Evolutionary conservation across 177 flowering plant genomes (phyloP).

Genomic region (Viscum album): DNA sequence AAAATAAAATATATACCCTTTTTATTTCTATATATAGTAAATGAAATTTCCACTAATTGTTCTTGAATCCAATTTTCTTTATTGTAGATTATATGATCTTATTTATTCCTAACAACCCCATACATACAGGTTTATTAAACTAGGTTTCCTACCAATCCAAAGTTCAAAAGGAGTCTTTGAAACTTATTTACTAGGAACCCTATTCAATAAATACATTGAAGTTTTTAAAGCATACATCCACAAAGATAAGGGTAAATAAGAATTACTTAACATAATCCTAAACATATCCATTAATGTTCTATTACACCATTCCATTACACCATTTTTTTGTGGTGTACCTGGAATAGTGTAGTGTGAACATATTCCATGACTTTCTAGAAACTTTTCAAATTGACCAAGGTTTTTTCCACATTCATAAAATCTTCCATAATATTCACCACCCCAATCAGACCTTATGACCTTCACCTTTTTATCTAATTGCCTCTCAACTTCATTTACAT

Average conservation of each 20-base stretch:
- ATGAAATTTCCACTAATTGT: neutral
- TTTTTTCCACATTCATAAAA: neutral
- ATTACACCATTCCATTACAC: neutral
- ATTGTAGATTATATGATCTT: neutral
- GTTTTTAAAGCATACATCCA: neutral
- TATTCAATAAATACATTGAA: neutral
- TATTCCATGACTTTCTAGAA: neutral
- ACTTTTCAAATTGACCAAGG: neutral
- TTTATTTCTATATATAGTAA: too few species aligned
- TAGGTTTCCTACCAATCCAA: neutral
- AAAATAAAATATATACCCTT: neutral
- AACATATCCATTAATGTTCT: too few species aligned
- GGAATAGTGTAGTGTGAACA: neutral
- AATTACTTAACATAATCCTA: neutral
- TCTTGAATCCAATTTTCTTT: neutral
- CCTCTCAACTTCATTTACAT: too few species aligned
- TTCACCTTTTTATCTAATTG: too few species aligned
- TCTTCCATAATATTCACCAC: too few species aligned
- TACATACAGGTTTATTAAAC: neutral
- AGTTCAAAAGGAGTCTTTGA: neutral
- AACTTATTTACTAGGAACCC: conserved; percentile 1
- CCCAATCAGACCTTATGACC: too few species aligned
- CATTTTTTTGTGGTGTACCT: too few species aligned
- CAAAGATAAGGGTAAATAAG: too few species aligned
- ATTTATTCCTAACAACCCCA: neutral